These are phyloP conservation scores for Claviceps sp. DNA, from an alignment of 2,329 filamentous ascomycete genomes.

Conservation along the genomic window DNA sequence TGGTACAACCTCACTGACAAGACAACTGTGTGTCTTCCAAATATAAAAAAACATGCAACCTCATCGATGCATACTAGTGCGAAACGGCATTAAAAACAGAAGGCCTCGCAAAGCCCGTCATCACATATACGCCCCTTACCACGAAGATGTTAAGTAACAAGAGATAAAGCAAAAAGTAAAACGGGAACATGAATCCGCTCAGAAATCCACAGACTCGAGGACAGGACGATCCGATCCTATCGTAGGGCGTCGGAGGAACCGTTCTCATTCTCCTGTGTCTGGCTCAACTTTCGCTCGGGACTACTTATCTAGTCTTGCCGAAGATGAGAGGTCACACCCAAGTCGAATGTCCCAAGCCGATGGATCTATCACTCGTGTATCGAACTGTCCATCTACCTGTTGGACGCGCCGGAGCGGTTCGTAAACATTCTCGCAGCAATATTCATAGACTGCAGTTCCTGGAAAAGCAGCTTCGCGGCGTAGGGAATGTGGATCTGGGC, in stretches of 20 bases:
- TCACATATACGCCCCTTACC: slow-evolving; percentile 4
- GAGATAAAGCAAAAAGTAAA: not conserved
- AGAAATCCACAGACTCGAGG: not conserved
- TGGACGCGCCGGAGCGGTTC: slow-evolving; percentile 61
- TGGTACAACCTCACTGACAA: slow-evolving; percentile 2
- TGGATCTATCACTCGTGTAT: too few species aligned
- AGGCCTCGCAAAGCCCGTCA: not conserved
- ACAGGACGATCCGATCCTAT: too few species aligned
- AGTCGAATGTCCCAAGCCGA: too few species aligned
- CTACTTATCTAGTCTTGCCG: too few species aligned
- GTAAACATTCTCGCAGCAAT: slow-evolving; percentile 97
- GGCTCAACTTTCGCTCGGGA: too few species aligned
- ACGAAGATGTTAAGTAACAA: not conserved
- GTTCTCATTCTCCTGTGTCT: too few species aligned
- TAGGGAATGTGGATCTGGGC: slow-evolving; percentile 97
- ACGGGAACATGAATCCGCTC: not conserved
- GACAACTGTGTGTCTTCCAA: not conserved
- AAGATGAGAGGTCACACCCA: too few species aligned
- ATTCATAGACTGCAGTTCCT: slow-evolving; percentile 96
- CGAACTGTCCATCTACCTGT: slow-evolving; percentile 34
- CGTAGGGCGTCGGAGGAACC: too few species aligned
- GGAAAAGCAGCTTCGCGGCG: slow-evolving; percentile 94
- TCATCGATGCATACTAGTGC: not conserved
- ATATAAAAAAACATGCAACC: not conserved
- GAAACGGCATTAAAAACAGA: not conserved